Conservation (phyloP, 108 stramenopile genomes). For the Parmales sp. region DNA sequence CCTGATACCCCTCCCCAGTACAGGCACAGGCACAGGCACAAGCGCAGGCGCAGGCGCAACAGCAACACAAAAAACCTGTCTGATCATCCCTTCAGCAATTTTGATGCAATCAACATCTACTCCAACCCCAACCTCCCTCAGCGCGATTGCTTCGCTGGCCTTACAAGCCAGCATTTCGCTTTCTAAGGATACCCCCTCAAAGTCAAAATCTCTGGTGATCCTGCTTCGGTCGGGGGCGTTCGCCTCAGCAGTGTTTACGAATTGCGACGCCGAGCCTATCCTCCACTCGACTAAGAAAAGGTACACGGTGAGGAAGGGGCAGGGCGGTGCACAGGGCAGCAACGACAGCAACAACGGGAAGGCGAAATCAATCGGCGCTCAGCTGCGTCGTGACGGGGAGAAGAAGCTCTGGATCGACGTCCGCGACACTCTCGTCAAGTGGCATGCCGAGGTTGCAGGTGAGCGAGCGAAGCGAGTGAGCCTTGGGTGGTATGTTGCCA, state of each 20-base stretch:
- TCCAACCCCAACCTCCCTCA: too few species aligned
- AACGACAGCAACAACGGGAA: constrained; percentile 46
- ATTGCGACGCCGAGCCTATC: constrained; percentile 7
- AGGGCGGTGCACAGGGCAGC: constrained; percentile 69
- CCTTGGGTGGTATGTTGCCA: constrained; percentile 11
- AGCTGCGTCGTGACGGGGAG: constrained; percentile 71
- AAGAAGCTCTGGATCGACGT: constrained; percentile 53
- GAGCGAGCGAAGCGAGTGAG: too few species aligned
- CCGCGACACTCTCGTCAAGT: constrained; percentile 32
- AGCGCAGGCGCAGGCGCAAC: too few species aligned
- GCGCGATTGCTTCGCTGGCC: too few species aligned
- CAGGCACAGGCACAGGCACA: too few species aligned
- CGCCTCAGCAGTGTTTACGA: not conserved
- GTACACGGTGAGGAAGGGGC: constrained; percentile 74
- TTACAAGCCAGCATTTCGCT: too few species aligned
- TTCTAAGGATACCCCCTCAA: too few species aligned
- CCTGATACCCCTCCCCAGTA: too few species aligned
- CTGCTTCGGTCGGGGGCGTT: not conserved
- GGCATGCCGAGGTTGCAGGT: constrained; percentile 32
- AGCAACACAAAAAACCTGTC: too few species aligned
- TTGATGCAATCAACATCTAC: too few species aligned
- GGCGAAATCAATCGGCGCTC: constrained; percentile 67
- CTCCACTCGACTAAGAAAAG: constrained; percentile 46
- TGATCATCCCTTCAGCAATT: too few species aligned
- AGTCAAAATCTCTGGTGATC: too few species aligned